phyloP scores from a whole-genome alignment of 129 eudicot species.

The Solidago caesia region DNA sequence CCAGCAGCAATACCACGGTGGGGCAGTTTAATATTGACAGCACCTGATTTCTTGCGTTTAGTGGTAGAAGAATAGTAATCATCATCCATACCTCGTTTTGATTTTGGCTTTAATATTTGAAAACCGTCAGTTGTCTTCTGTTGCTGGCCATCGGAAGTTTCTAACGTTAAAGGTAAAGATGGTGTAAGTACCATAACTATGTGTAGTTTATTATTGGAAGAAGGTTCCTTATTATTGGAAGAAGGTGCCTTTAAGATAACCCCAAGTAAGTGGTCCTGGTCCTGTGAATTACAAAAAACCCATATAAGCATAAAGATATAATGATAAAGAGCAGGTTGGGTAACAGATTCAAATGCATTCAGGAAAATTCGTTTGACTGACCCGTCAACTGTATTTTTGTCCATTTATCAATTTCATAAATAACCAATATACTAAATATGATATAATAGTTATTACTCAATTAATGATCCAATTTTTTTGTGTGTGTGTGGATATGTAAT shows the following conservation, averaged over 20 bases:
- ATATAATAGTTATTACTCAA: not conserved
- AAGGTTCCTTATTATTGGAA: slow-evolving; percentile 58
- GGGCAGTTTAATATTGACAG: slow-evolving; percentile 74
- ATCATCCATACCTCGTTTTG: slow-evolving; percentile 78
- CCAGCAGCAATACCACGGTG: slow-evolving; percentile 82
- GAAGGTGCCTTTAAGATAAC: slow-evolving; percentile 78
- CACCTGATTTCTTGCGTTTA: slow-evolving; percentile 79
- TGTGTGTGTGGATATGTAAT: not conserved
- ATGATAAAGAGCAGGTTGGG: not conserved
- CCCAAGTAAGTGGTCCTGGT: slow-evolving; percentile 91
- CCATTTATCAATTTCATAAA: not conserved
- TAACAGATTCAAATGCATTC: not conserved
- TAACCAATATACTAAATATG: not conserved
- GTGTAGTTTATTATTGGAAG: slow-evolving; percentile 63
- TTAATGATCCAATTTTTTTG: not conserved
- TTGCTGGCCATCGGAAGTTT: slow-evolving; percentile 32
- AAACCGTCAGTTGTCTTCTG: slow-evolving; percentile 44
- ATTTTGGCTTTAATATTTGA: slow-evolving; percentile 73
- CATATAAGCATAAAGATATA: slow-evolving; percentile 3
- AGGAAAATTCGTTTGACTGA: not conserved
- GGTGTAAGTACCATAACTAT: slow-evolving; percentile 86
- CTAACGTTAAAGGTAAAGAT: slow-evolving; percentile 47
- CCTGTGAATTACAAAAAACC: slow-evolving; percentile 41
- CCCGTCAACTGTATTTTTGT: not conserved
- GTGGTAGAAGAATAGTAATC: slow-evolving; percentile 77